Evolutionary conservation across 2,329 filamentous ascomycete genomes (phyloP), one percentile per base, ranked within the genome.

Genomic region (Penicillium sp.): DNA sequence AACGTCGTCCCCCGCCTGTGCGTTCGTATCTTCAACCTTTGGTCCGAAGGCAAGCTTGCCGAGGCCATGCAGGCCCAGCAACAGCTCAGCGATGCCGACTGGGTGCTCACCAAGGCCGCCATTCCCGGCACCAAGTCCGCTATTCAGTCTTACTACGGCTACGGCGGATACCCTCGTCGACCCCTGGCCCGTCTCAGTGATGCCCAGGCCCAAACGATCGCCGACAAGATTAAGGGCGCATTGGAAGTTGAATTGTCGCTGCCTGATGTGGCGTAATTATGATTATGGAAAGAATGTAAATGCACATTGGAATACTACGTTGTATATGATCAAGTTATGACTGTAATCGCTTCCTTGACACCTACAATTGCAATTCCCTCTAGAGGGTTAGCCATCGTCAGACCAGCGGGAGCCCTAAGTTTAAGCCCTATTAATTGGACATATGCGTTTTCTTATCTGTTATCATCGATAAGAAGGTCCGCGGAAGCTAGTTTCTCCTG

Each of bases 1-100:
- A 95, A 95, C 67, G 89, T 95, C 51, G 83, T 93, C 72, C 90
- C 90, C 52, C 92, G 92, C 77, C 79, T 88, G 12, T 94, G 89
- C 66, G 88, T 88, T 51, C 85, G 84, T 69, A 84, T 95, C 29
- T 94, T 90, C 86, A 83, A 89, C 67, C 79, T 93, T 49, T 94
- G 87, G 74, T 79, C 80, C 9, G 81, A 87, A 69, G 90, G 89
- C 51, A 87, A 88, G 75, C 81, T 80, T 55, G 85, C 89, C 28
- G 89, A 95, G 76, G 88, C 90, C 4, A 82, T 87, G 56, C 83
- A 82, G 62, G 79, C 91, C 60, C 90, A 95, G 69, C 87, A 88
- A 75, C 74, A 86, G 16, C 81, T 95, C 57, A 86, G 86, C 67
- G 85, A 84, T 69, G 88, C 86, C 39, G 90, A 95, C 71, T 95